Evolutionary conservation across 257 asterid genomes (phyloP).

Genomic region (Gardenia jasminoides): DNA sequence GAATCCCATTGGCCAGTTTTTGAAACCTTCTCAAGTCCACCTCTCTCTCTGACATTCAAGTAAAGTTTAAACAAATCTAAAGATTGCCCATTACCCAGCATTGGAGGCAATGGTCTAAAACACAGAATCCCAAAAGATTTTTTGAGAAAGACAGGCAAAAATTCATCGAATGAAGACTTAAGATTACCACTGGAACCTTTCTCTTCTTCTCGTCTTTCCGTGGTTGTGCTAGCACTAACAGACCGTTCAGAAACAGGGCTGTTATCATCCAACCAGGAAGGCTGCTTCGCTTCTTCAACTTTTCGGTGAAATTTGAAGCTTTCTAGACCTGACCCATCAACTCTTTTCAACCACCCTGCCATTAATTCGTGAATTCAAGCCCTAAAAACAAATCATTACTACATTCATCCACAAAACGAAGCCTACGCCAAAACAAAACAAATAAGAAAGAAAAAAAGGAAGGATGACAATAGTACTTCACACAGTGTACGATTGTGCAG

Average conservation of each 20-base stretch:
- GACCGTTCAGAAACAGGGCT: not conserved
- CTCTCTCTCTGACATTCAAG: slow-evolving; percentile 43
- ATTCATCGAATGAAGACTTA: slow-evolving; percentile 31
- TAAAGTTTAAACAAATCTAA: slow-evolving; percentile 59
- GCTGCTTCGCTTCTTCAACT: not conserved
- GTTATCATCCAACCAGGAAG: slow-evolving; percentile 12
- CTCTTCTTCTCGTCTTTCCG: not conserved
- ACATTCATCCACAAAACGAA: slow-evolving; percentile 10
- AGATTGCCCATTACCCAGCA: slow-evolving; percentile 48
- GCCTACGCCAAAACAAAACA: not conserved
- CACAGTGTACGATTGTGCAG: slow-evolving; percentile 12
- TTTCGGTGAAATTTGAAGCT: slow-evolving; percentile 20
- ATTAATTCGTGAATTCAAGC: slow-evolving; percentile 41
- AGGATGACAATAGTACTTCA: not conserved
- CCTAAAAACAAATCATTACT: slow-evolving; percentile 43
- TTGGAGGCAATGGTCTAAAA: slow-evolving; percentile 54
- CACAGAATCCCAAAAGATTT: slow-evolving; percentile 30
- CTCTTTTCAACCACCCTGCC: slow-evolving; percentile 65
- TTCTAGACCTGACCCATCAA: slow-evolving; percentile 42
- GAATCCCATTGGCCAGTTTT: slow-evolving; percentile 33
- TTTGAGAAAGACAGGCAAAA: slow-evolving; percentile 32
- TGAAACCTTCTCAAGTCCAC: slow-evolving; percentile 41
- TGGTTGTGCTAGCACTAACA: not conserved
- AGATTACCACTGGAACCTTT: slow-evolving; percentile 16
- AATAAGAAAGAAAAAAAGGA: not conserved